Percentiles rank a stretch among this genome's conserved stretches.
phyloP scores from a whole-genome alignment of 345 rosid species.

The Gossypium bickii region DNA sequence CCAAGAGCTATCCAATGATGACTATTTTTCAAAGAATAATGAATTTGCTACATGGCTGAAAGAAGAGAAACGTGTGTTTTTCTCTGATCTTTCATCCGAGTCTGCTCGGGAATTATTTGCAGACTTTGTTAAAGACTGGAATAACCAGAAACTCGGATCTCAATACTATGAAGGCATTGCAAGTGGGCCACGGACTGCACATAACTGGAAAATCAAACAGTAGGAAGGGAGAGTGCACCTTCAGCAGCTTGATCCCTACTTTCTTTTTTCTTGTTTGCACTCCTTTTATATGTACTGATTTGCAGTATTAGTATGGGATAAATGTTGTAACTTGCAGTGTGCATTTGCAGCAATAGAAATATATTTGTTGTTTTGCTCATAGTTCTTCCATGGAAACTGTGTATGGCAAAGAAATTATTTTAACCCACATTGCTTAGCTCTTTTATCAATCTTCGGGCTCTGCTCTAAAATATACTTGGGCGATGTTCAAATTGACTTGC shows the following conservation, averaged over 20 bases:
- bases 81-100: constrained; percentile 79
- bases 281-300: constrained; percentile 7
- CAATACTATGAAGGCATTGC: constrained; percentile 77
- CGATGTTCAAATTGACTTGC: no score
- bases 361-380: background rate
- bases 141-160: constrained; percentile 63
- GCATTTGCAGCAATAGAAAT: background rate
- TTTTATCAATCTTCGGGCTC: background rate
- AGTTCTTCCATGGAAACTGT: background rate
- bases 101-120: constrained; percentile 60
- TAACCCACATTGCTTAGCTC: background rate
- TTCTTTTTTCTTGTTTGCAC: background rate
- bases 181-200: constrained; percentile 71
- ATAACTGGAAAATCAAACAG: constrained; percentile 71
- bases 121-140: constrained; percentile 72
- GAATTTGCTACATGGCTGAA: constrained; percentile 91
- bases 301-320: background rate
- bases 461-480: no score
- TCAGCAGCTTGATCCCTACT: background rate
- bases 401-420: background rate
- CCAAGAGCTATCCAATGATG: constrained; percentile 64
- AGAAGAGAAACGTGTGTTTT: constrained; percentile 70
- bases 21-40: constrained; percentile 83
- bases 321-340: background rate
- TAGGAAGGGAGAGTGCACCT: background rate